Percentiles rank a stretch among this genome's conserved stretches.
Conservation (phyloP, 345 rosid genomes). For the Nephelium lappaceum region DNA sequence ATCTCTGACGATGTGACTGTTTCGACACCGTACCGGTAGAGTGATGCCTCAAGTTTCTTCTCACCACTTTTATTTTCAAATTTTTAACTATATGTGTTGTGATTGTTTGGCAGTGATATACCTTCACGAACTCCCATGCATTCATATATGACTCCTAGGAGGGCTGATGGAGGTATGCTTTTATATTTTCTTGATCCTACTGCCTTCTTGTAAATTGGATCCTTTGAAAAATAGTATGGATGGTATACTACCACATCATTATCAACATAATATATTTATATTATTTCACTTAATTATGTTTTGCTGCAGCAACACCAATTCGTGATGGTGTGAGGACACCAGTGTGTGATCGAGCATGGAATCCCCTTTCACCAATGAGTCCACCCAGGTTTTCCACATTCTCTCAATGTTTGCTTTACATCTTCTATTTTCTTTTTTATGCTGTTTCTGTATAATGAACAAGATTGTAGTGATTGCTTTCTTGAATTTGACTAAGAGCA, state of each 20-base stretch:
- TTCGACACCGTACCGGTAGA: constrained; percentile 69
- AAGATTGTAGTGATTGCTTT: neutral
- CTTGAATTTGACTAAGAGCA: too few species aligned
- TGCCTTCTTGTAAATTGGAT: neutral
- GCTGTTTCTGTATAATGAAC: neutral
- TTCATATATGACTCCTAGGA: constrained; percentile 93
- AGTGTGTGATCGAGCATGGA: constrained; percentile 97
- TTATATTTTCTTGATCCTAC: neutral
- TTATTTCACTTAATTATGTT: neutral
- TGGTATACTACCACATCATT: too few species aligned
- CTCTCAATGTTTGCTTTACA: neutral
- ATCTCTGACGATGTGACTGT: constrained; percentile 81
- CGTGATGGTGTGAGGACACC: constrained; percentile 99
- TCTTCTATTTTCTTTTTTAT: neutral
- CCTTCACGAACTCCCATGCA: constrained; percentile 96
- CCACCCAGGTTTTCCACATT: constrained; percentile 69
- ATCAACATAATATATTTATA: neutral
- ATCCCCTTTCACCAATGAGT: constrained; percentile 93
- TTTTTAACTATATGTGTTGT: constrained; percentile 10
- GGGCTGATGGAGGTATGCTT: constrained; percentile 77
- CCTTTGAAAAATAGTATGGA: neutral
- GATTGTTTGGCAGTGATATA: constrained; percentile 51
- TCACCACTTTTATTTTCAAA: neutral
- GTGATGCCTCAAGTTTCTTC: neutral
- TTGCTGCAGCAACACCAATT: constrained; percentile 77